Percentiles rank a stretch among this genome's conserved stretches.
Conservation (phyloP, 805 yeast genomes). For the Saccharomycopsis sp. region DNA sequence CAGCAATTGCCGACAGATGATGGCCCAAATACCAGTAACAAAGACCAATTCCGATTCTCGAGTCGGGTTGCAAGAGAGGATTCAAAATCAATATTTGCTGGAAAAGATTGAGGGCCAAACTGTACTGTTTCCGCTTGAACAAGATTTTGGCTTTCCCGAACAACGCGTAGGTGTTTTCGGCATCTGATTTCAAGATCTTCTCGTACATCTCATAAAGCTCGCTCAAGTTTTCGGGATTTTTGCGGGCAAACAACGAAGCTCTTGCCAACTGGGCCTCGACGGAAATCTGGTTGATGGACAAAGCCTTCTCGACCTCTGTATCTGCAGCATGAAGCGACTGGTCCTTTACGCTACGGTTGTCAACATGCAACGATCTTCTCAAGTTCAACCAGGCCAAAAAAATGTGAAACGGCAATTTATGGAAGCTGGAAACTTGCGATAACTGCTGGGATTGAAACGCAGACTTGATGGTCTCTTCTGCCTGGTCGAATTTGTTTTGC, state of each 20-base stretch:
- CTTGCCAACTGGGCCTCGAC: constrained; percentile 14
- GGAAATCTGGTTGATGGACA: constrained; percentile 22
- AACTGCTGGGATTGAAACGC: constrained; percentile 41
- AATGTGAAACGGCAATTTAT: constrained; percentile 40
- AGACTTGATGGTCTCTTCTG: constrained; percentile 52
- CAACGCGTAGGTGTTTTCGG: constrained; percentile 65
- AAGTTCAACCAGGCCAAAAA: constrained; percentile 71
- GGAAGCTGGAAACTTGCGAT: constrained; percentile 33
- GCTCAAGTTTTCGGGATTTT: constrained; percentile 11
- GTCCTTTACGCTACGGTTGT: constrained; percentile 25
- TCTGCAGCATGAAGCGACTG: constrained; percentile 36
- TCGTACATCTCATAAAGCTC: constrained; percentile 14
- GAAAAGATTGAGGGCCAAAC: constrained; percentile 68
- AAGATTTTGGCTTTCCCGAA: constrained; percentile 79
- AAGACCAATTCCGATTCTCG: constrained; percentile 89
- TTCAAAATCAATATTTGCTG: constrained; percentile 74
- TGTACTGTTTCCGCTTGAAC: constrained; percentile 64
- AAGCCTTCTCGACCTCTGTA: constrained; percentile 41
- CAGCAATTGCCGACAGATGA: constrained; percentile 61
- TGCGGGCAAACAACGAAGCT: constrained; percentile 7
- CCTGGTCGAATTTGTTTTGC: constrained; percentile 50
- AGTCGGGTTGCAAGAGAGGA: constrained; percentile 81
- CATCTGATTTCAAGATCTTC: constrained; percentile 35
- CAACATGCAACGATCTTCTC: constrained; percentile 33
- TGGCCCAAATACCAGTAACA: constrained; percentile 89